Base-by-base conservation (phyloP, 2,329 filamentous ascomycete species). In the Epichloe glyceriae region DNA sequence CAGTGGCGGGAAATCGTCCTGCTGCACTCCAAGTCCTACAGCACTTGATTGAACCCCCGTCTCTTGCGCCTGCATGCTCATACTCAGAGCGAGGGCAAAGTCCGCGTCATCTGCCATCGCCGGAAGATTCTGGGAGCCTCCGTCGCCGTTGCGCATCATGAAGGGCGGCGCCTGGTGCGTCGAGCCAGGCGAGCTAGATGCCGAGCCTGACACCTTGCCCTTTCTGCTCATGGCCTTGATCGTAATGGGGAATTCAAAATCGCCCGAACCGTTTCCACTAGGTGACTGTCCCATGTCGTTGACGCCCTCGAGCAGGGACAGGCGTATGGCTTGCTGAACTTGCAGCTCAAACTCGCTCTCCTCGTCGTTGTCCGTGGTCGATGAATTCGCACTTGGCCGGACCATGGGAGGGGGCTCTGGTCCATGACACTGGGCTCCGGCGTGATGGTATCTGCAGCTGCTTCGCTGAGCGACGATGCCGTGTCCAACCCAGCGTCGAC, bases 301-400 rank as follows among this genome's bases (percentile, higher is more conserved):
- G 38, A 72, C 70, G 5, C 72, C 71, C 55, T 83, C 79, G 48
- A 82, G 67, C 6, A 83, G 65, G 2, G 78, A 82, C 10, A 83
- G 67, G 0, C 79, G 75, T 39, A 84, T 79, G 1, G 80, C 81
- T 49, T 78, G 73, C 63, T 83, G 79, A 10, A 83, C 73, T 58
- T 80, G 77, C 47, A 73, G 71, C 59, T 84, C 80, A 53, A 78
- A 80, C 22, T 80, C 75, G 46, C 73, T 74, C 43, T 76, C 73
- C 4, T 66, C 64, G 8, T 59, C 56, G 12, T 65, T 58, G 12
- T 50, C 40, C 7, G 11, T 26, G n/a, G 38, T n/a, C 12, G 17
- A 26, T 11, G 42, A 11, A 4, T 34, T 26, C 15, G n/a, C 40
- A n/a, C 8, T 40, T 11, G 19, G n/a, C 12, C 14, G 14, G 14